Percentiles rank a stretch among this genome's conserved stretches.
phyloP scores from a whole-genome alignment of 2,329 filamentous ascomycete genomes.

The Colletotrichum sp. region DNA sequence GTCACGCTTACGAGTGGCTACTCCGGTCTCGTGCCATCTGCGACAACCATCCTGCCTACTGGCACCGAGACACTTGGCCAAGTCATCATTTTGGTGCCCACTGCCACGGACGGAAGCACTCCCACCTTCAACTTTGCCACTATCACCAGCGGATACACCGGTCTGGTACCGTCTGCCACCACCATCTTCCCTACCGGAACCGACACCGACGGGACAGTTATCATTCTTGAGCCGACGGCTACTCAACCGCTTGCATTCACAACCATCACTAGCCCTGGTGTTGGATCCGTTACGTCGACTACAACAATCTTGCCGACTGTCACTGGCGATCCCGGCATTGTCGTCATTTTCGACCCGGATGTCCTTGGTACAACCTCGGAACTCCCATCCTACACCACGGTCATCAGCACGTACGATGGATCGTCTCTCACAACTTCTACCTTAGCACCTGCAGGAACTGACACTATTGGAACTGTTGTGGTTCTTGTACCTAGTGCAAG shows the following conservation, averaged over 20 bases:
- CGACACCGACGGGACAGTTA: not conserved
- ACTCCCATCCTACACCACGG: not conserved
- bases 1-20: not conserved
- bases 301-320: not conserved
- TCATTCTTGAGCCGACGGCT: not conserved
- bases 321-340: not conserved
- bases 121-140: not conserved
- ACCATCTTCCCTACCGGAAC: slow-evolving; percentile 6
- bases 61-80: not conserved
- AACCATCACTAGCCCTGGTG: not conserved
- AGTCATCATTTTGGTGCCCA: not conserved
- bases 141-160: not conserved
- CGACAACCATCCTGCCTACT: not conserved
- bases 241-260: not conserved
- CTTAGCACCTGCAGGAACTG: not conserved
- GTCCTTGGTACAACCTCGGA: not conserved
- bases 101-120: not conserved
- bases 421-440: not conserved
- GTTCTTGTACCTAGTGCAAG: not conserved
- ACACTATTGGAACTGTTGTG: not conserved
- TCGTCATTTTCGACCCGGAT: not conserved
- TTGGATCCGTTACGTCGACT: not conserved
- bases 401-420: not conserved
- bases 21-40: not conserved
- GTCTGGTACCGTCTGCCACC: not conserved